These are phyloP conservation scores for Aspergillus novofumigatus DNA, from an alignment of 2,329 filamentous ascomycete genomes.

Conservation along the genomic window DNA sequence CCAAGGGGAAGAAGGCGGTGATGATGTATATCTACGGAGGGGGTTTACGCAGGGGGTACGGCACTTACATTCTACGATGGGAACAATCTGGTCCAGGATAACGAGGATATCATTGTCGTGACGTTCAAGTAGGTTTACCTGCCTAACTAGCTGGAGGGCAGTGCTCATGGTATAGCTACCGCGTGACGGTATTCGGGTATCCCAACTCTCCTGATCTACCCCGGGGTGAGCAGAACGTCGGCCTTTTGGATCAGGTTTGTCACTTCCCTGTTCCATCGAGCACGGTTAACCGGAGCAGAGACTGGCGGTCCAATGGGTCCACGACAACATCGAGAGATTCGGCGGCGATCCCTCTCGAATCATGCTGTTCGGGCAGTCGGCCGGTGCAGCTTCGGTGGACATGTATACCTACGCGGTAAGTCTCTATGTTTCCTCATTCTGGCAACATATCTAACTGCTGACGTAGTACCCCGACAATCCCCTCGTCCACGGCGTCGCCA, in stretches of 20 bases:
- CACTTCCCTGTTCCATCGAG: no score
- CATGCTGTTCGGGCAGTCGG: conserved; percentile 49
- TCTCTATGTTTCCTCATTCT: not conserved
- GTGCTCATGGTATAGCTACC: conserved; percentile 7
- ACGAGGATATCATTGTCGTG: conserved; percentile 15
- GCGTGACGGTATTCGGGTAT: conserved; percentile 17
- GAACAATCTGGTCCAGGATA: conserved; percentile 10
- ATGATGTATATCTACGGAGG: conserved; percentile 20
- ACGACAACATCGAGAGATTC: conserved; percentile 47
- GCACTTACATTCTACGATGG: conserved; percentile 13
- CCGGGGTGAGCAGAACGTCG: conserved; percentile 10
- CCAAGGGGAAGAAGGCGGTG: conserved; percentile 1
- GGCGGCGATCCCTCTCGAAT: conserved; percentile 48
- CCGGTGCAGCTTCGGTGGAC: conserved; percentile 36
- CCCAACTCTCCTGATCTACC: conserved; percentile 13
- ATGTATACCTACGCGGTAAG: conserved; percentile 11
- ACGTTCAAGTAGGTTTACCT: conserved; percentile 12
- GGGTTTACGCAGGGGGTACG: conserved; percentile 9
- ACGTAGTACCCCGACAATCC: conserved; percentile 4
- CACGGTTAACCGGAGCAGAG: no score
- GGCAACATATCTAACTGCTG: not conserved
- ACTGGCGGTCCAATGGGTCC: conserved; percentile 40
- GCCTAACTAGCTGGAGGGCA: no score
- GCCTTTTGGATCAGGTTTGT: conserved; percentile 15
- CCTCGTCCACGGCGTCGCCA: conserved; percentile 4